These are phyloP conservation scores for Phytophthora fragariae DNA, from an alignment of 352 stramenopile species.

Conservation along the genomic window DNA sequence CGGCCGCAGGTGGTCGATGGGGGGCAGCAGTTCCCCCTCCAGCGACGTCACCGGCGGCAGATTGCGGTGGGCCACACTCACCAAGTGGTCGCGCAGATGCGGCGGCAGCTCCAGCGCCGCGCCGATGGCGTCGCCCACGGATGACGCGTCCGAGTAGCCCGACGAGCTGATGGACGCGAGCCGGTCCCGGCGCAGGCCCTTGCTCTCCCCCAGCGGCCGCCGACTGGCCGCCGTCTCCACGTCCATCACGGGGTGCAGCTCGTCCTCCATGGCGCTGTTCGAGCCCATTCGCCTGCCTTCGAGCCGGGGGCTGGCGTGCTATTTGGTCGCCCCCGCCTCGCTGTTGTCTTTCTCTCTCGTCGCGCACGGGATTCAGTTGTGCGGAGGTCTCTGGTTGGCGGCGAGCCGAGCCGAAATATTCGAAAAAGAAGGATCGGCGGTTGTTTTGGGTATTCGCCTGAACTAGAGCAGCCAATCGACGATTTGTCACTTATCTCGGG, in stretches of 20 bases:
- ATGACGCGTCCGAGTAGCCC: constrained; percentile 50
- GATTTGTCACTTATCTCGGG: constrained; percentile 18
- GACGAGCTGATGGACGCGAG: constrained; percentile 49
- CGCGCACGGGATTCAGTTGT: constrained; percentile 40
- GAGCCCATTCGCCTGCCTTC: constrained; percentile 43
- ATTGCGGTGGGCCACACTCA: constrained; percentile 48
- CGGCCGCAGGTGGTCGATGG: constrained; percentile 61
- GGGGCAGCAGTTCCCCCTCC: constrained; percentile 65
- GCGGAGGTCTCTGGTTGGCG: constrained; percentile 20
- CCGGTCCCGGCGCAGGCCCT: constrained; percentile 44
- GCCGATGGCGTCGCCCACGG: constrained; percentile 41
- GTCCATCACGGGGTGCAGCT: constrained; percentile 55
- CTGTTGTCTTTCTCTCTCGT: constrained; percentile 4
- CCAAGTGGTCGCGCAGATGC: constrained; percentile 68
- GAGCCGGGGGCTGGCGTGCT: too few relatives aligned
- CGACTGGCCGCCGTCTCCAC: constrained; percentile 40
- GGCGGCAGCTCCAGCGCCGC: constrained; percentile 54
- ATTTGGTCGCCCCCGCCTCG: not conserved
- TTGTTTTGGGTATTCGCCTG: not conserved
- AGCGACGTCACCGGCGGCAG: constrained; percentile 35
- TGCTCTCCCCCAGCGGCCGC: constrained; percentile 41
- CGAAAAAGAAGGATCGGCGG: constrained; percentile 35
- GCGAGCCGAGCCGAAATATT: constrained; percentile 25
- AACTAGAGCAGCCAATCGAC: constrained; percentile 22
- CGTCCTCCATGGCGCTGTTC: constrained; percentile 56